These are phyloP conservation scores for Mycosphaerelloides madeirae DNA, from an alignment of 2,329 filamentous ascomycete species.

Conservation along the genomic window DNA sequence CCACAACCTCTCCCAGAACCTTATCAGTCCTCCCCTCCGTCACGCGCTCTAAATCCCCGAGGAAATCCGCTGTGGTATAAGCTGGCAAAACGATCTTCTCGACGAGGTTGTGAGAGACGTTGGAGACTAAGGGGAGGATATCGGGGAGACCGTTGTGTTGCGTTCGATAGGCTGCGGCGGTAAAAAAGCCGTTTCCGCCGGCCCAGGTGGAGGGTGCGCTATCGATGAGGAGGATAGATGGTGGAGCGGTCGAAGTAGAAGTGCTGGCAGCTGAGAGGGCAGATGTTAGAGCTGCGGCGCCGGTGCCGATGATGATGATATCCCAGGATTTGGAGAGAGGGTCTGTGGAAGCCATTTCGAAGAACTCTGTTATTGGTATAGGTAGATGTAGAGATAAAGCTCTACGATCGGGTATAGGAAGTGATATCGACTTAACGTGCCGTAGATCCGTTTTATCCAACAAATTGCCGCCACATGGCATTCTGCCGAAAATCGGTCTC, in stretches of 20 bases:
- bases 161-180: conserved; percentile 59
- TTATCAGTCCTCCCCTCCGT: conserved; percentile 52
- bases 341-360: conserved; percentile 3
- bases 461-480: too few species aligned
- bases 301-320: conserved; percentile 56
- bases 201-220: conserved; percentile 56
- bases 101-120: conserved; percentile 46
- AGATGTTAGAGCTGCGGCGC: conserved; percentile 61
- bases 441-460: too few species aligned
- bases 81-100: conserved; percentile 53
- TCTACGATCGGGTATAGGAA: too few species aligned
- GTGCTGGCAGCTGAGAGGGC: conserved; percentile 54
- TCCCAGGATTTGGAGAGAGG: conserved; percentile 24
- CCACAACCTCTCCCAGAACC: conserved; percentile 45
- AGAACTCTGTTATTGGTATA: too few species aligned
- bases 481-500: too few species aligned
- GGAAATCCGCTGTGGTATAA: conserved; percentile 54
- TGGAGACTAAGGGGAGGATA: conserved; percentile 58
- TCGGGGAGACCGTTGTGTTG: conserved; percentile 53
- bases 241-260: conserved; percentile 30
- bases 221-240: conserved; percentile 53
- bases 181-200: conserved; percentile 63
- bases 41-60: conserved; percentile 53
- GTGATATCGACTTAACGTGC: too few species aligned
- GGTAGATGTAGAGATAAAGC: conserved; percentile 1